Percentiles rank a stretch among this genome's conserved stretches.
Conservation (phyloP, 345 rosid genomes). For the Melaleuca quinquenervia region DNA sequence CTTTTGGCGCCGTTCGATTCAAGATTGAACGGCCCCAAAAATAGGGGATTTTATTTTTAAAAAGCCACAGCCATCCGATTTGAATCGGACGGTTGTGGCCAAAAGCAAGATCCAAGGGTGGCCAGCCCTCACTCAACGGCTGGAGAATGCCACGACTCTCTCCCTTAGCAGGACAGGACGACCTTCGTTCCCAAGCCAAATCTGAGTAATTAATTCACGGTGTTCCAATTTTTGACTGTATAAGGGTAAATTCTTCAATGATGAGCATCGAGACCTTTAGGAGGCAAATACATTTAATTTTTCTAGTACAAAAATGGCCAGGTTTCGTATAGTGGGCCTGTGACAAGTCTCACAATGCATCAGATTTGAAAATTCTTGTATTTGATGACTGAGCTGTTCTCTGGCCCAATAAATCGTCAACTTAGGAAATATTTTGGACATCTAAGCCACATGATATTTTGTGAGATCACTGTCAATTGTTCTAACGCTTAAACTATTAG, state of each 20-base stretch:
- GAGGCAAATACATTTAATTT: neutral
- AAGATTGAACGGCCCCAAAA: no score
- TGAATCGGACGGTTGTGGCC: no score
- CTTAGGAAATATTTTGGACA: neutral
- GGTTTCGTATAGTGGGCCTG: neutral
- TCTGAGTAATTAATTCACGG: neutral
- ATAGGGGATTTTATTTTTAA: no score
- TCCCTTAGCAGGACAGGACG: neutral
- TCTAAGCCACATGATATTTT: neutral
- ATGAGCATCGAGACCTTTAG: neutral
- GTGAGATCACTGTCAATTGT: no score
- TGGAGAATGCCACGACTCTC: neutral
- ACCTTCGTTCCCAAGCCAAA: neutral
- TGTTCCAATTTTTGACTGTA: neutral
- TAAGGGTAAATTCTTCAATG: neutral
- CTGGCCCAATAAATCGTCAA: neutral
- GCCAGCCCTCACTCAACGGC: neutral
- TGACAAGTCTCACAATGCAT: neutral
- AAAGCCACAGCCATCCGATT: no score
- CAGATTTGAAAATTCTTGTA: neutral
- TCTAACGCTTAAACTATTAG: no score
- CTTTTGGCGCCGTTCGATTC: no score
- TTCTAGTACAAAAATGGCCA: neutral
- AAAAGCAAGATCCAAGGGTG: no score
- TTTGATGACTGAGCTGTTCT: neutral